phyloP scores from a whole-genome alignment of 208 protist genomes.

The Leptomonas seymouri region DNA sequence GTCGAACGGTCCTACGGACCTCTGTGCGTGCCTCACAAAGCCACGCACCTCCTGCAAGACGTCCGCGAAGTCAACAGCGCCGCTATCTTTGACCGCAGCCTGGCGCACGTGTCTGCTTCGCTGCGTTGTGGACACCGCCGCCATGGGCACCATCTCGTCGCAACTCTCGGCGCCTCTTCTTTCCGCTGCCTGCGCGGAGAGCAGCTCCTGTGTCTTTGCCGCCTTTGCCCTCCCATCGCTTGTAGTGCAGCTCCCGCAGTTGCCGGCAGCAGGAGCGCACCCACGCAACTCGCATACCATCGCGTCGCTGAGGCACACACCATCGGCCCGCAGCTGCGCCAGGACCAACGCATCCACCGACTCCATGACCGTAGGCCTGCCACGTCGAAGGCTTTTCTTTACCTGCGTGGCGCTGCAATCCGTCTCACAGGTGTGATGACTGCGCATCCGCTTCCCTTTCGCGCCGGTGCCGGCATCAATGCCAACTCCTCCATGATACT shows the following conservation, averaged over 20 bases:
- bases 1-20: neutral
- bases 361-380: constrained; percentile 31
- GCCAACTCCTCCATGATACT: neutral
- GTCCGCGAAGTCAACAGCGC: constrained; percentile 17
- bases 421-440: neutral
- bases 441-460: constrained; percentile 15
- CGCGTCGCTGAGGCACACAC: constrained; percentile 34
- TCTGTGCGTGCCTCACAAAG: constrained; percentile 12
- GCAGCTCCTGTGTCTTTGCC: neutral
- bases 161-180: neutral
- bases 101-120: neutral
- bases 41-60: constrained; percentile 25
- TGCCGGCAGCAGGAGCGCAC: neutral
- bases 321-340: constrained; percentile 65
- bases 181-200: neutral
- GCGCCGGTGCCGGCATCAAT: neutral
- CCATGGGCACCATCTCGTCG: constrained; percentile 11
- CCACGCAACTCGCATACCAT: constrained; percentile 30
- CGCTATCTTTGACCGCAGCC: neutral
- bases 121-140: neutral
- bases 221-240: neutral
- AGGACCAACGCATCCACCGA: constrained; percentile 68
- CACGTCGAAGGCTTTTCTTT: constrained; percentile 4
- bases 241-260: neutral
- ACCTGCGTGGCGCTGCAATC: neutral